A percentile compares a stretch with the other conserved stretches of the same genome.
Conservation (phyloP, 495 filamentous ascomycete genomes). For the Lophiotrema nucula region DNA sequence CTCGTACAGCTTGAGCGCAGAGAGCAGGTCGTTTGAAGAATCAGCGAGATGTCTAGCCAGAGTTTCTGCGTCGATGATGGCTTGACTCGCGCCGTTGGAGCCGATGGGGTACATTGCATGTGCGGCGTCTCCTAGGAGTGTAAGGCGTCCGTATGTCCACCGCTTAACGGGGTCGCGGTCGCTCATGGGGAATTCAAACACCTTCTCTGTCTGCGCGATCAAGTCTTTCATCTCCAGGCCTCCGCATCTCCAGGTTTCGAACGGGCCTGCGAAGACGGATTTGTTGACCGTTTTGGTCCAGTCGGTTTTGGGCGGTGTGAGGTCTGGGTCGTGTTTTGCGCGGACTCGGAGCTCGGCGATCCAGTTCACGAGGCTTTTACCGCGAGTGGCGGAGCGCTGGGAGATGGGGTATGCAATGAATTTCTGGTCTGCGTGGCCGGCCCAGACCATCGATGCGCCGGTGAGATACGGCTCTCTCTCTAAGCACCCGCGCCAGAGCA, state of each 20-base stretch:
- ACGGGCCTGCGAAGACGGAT: neutral
- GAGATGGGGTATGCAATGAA: slow-evolving; percentile 41
- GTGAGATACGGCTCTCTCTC: slow-evolving; percentile 21
- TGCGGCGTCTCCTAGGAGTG: slow-evolving; percentile 18
- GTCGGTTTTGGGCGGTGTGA: slow-evolving; percentile 37
- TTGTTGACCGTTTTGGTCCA: slow-evolving; percentile 3
- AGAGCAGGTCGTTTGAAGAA: neutral
- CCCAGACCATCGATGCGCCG: slow-evolving; percentile 38
- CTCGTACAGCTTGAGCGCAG: slow-evolving; percentile 20
- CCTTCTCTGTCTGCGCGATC: slow-evolving; percentile 12
- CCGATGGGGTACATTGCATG: slow-evolving; percentile 23
- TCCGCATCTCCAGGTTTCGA: slow-evolving; percentile 5
- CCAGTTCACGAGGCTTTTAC: slow-evolving; percentile 38
- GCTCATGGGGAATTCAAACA: slow-evolving; percentile 23
- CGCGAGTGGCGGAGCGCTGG: slow-evolving; percentile 29
- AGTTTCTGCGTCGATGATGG: slow-evolving; percentile 13
- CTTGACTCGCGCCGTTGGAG: slow-evolving; percentile 17
- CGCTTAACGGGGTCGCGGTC: slow-evolving; percentile 14
- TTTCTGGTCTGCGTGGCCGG: slow-evolving; percentile 40
- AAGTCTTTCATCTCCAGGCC: slow-evolving; percentile 9
- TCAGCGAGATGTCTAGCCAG: slow-evolving; percentile 1
- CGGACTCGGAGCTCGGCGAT: slow-evolving; percentile 37
- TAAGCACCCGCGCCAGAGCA: slow-evolving; percentile 16
- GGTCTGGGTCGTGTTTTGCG: slow-evolving; percentile 37
- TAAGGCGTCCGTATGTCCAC: slow-evolving; percentile 10